These are phyloP conservation scores for Chernovozyma aurita DNA, from an alignment of 1,139 yeast species.

Conservation along the genomic window DNA sequence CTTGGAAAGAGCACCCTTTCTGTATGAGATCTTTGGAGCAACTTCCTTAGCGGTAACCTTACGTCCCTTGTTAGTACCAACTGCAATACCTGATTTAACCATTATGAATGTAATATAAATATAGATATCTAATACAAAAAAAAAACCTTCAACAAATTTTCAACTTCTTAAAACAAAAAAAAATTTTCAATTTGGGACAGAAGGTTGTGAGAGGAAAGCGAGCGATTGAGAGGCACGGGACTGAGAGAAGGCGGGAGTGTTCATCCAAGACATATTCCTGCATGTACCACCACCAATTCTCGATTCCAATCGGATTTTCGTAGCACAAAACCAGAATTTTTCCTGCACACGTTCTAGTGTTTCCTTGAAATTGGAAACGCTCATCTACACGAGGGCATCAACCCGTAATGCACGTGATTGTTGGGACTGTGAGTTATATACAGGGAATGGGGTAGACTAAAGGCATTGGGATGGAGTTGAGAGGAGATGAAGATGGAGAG, in stretches of 20 bases:
- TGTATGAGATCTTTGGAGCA: conserved; percentile 91
- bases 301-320: too few species aligned
- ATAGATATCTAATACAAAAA: background rate
- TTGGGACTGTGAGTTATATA: conserved; percentile 3
- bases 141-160: conserved; percentile 1
- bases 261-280: too few species aligned
- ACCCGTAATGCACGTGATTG: conserved; percentile 1
- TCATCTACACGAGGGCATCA: conserved; percentile 1
- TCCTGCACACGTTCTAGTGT: too few species aligned
- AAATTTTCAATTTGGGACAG: too few species aligned
- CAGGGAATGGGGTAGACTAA: conserved; percentile 1
- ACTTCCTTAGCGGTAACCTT: conserved; percentile 90
- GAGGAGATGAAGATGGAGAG: too few species aligned
- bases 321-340: too few species aligned
- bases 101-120: background rate
- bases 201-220: too few species aligned
- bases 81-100: conserved; percentile 70
- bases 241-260: too few species aligned
- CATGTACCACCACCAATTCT: too few species aligned
- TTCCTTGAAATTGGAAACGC: too few species aligned
- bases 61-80: conserved; percentile 99
- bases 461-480: too few species aligned
- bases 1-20: conserved; percentile 96
- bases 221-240: too few species aligned
- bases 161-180: background rate